phyloP scores from a whole-genome alignment of 129 eudicot genomes.

The Saposhnikovia divaricata region DNA sequence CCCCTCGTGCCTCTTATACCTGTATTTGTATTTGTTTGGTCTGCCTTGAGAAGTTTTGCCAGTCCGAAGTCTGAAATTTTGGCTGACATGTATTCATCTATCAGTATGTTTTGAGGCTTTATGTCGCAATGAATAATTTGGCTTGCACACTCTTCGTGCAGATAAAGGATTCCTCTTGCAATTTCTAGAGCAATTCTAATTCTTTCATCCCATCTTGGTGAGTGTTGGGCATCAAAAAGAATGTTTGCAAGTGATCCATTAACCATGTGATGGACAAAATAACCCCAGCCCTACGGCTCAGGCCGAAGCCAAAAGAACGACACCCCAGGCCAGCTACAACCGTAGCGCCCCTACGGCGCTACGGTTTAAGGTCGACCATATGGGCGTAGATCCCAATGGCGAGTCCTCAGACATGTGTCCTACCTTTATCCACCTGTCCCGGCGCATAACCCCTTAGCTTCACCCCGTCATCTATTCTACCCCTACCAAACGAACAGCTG shows the following conservation, averaged over 20 bases:
- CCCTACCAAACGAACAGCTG: too few relatives aligned
- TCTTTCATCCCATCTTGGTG: background rate
- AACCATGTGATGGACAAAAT: too few relatives aligned
- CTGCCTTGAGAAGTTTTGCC: background rate
- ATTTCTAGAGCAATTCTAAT: background rate
- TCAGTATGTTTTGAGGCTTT: slow-evolving; percentile 6
- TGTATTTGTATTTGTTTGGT: background rate
- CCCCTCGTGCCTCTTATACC: background rate
- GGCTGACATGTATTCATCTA: background rate
- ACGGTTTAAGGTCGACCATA: too few relatives aligned
- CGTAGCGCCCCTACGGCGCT: too few relatives aligned
- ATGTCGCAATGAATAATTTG: slow-evolving; percentile 1
- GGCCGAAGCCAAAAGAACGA: too few relatives aligned
- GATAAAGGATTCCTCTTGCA: background rate
- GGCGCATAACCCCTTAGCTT: too few relatives aligned
- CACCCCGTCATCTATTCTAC: too few relatives aligned
- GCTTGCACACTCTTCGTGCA: background rate
- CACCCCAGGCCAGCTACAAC: too few relatives aligned
- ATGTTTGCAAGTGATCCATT: slow-evolving; percentile 42
- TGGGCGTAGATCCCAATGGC: too few relatives aligned
- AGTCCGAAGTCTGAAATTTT: slow-evolving; percentile 5
- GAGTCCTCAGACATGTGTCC: too few relatives aligned
- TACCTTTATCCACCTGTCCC: too few relatives aligned
- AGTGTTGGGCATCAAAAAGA: slow-evolving; percentile 12
- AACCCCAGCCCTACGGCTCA: too few relatives aligned